These are phyloP conservation scores for Leccinum solheimii DNA, from an alignment of 1,284 basidiomycete species.

Conservation along the genomic window DNA sequence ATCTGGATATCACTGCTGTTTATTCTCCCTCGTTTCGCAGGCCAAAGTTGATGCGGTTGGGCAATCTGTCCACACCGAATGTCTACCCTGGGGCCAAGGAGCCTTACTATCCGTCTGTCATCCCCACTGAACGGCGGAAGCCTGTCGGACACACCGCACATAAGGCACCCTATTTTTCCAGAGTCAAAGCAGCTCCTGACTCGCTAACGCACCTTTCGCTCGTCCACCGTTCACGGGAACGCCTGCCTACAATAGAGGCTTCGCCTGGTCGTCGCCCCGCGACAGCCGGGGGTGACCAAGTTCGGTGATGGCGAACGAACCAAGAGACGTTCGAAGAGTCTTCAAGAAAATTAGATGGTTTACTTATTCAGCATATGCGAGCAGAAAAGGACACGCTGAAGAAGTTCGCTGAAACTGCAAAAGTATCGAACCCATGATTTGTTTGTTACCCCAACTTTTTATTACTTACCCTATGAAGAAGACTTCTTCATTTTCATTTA, in stretches of 20 bases:
- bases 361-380: slow-evolving; percentile 74
- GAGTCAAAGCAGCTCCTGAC: slow-evolving; percentile 30
- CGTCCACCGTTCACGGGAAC: slow-evolving; percentile 33
- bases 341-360: slow-evolving; percentile 60
- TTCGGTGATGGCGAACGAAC: slow-evolving; percentile 37
- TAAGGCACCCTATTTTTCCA: slow-evolving; percentile 33
- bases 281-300: slow-evolving; percentile 33
- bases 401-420: slow-evolving; percentile 55
- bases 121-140: slow-evolving; percentile 35
- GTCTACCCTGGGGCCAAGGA: slow-evolving; percentile 34
- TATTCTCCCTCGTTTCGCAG: slow-evolving; percentile 29
- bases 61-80: slow-evolving; percentile 40
- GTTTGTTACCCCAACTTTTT: neutral
- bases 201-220: slow-evolving; percentile 34
- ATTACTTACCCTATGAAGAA: slow-evolving; percentile 19
- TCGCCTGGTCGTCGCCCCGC: slow-evolving; percentile 24
- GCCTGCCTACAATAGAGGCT: slow-evolving; percentile 17
- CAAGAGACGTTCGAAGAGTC: slow-evolving; percentile 52
- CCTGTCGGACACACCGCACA: slow-evolving; percentile 38
- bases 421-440: slow-evolving; percentile 34
- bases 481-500: neutral
- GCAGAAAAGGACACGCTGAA: slow-evolving; percentile 70
- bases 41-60: slow-evolving; percentile 42
- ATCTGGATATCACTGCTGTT: slow-evolving; percentile 32
- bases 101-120: slow-evolving; percentile 32